A percentile compares a stretch with the other conserved stretches of the same genome.
phyloP scores from a whole-genome alignment of 202 grass and related monocot species.

The Bolboschoenoplectus hybrid region DNA sequence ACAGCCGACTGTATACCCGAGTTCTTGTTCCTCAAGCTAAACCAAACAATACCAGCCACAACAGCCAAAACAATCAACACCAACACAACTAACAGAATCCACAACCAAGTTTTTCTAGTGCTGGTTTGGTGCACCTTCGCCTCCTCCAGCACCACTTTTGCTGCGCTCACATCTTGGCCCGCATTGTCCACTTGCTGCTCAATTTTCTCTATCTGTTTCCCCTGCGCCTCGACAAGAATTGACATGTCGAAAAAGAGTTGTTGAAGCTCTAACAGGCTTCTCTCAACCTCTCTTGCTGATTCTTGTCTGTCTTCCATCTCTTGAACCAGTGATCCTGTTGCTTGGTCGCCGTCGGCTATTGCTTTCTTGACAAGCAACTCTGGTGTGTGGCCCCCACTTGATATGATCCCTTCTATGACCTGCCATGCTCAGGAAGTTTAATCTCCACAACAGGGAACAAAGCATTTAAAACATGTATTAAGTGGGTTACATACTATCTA shows the following conservation, averaged over 20 bases:
- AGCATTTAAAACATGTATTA: not conserved
- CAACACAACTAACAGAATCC: conserved; percentile 44
- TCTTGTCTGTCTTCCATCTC: conserved; percentile 48
- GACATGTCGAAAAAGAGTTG: conserved; percentile 83
- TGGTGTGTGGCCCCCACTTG: conserved; percentile 25
- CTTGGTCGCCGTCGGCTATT: conserved; percentile 32
- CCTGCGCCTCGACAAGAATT: conserved; percentile 61
- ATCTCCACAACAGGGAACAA: not conserved
- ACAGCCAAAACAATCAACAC: conserved; percentile 49
- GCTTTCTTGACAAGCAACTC: conserved; percentile 33
- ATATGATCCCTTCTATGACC: conserved; percentile 50
- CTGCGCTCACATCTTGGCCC: conserved; percentile 44
- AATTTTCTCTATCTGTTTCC: conserved; percentile 57
- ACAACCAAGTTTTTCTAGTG: conserved; percentile 42
- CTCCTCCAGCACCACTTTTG: conserved; percentile 46
- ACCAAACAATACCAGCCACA: conserved; percentile 39
- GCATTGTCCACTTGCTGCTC: conserved; percentile 57
- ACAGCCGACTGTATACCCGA: not conserved
- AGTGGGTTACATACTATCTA: not conserved
- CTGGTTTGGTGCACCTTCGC: conserved; percentile 45
- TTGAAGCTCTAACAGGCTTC: conserved; percentile 67
- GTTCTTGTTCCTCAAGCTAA: conserved; percentile 39
- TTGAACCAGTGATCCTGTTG: conserved; percentile 33
- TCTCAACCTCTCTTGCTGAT: conserved; percentile 56
- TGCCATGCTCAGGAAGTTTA: conserved; percentile 18